These are phyloP conservation scores for Gossypium laxum DNA, from an alignment of 441 rosid species.

Conservation along the genomic window DNA sequence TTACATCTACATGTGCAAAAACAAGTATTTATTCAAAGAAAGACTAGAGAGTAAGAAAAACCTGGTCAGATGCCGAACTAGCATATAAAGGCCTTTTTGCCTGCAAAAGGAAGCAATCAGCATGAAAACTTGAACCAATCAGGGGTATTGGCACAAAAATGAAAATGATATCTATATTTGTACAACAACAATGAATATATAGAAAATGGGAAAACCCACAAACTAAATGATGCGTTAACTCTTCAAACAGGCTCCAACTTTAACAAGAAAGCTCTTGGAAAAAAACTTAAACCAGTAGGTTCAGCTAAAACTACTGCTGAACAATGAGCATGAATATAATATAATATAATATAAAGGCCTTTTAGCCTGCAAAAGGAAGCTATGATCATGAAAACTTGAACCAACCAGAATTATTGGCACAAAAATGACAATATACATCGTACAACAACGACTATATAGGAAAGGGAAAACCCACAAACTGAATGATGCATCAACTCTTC, in stretches of 20 bases:
- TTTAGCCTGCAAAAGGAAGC: constrained; percentile 43
- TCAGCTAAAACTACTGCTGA: not conserved
- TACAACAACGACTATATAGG: not conserved
- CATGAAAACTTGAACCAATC: constrained; percentile 7
- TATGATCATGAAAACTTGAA: not conserved
- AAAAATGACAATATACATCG: not conserved
- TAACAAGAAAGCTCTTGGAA: not conserved
- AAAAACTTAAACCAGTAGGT: not conserved
- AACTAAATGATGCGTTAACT: not conserved
- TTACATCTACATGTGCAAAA: not conserved
- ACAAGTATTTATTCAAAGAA: not conserved
- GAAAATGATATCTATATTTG: not conserved
- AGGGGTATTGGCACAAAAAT: not conserved
- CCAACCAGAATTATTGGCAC: not conserved
- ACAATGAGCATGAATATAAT: no score
- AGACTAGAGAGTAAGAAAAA: constrained; percentile 10
- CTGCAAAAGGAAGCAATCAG: constrained; percentile 30
- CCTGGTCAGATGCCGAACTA: constrained; percentile 39
- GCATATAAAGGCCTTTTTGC: constrained; percentile 39
- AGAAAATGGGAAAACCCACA: not conserved
- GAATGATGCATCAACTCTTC: not conserved
- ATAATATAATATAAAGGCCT: constrained; percentile 25
- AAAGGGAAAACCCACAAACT: not conserved
- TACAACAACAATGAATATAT: constrained; percentile 1
- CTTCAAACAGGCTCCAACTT: not conserved